Evolutionary conservation across 176 grass and related monocot genomes (phyloP).

Genomic region (Bolboschoenus planiculmis): DNA sequence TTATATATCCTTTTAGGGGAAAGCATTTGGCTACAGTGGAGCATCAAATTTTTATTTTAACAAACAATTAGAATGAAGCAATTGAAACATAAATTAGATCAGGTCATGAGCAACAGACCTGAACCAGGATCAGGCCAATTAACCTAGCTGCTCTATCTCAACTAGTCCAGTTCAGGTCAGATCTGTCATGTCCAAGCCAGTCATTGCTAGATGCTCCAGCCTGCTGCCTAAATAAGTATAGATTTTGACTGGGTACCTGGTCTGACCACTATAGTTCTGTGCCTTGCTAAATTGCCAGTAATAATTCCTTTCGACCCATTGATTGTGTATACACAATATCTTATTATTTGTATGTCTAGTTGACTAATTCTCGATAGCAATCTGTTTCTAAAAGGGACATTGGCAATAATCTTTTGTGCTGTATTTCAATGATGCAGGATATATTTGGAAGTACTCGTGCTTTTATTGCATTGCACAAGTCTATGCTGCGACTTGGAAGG

Average conservation of each 20-base stretch:
- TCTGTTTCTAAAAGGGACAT: background rate
- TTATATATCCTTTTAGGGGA: background rate
- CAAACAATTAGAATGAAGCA: background rate
- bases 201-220: background rate
- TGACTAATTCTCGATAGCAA: background rate
- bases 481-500: slow-evolving; percentile 68
- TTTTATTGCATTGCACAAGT: slow-evolving; percentile 86
- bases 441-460: slow-evolving; percentile 73
- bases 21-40: background rate
- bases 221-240: background rate
- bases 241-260: background rate
- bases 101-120: background rate
- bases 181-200: background rate
- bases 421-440: slow-evolving; percentile 51
- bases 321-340: background rate
- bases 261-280: background rate
- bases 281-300: background rate
- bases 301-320: background rate
- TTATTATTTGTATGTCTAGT: background rate
- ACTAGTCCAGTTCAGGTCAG: background rate
- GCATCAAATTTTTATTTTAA: background rate
- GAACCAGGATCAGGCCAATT: background rate
- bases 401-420: background rate
- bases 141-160: background rate
- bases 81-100: background rate